These are phyloP conservation scores for Pestalotiopsis sp. DNA, from an alignment of 2,329 filamentous ascomycete genomes.

Conservation along the genomic window DNA sequence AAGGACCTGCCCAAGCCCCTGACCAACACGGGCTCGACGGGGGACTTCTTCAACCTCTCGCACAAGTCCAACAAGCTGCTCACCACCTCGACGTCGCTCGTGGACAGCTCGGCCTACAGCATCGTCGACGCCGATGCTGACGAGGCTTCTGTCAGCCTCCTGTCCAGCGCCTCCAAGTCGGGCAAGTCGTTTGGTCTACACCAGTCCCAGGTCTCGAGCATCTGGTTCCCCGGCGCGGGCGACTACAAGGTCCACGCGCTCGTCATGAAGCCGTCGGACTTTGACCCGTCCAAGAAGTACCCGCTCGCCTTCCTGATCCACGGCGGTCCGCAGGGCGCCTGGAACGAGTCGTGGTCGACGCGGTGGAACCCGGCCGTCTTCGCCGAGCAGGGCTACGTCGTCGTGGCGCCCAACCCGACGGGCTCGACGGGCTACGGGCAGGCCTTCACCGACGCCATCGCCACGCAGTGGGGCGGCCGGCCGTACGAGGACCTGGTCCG, in stretches of 20 bases:
- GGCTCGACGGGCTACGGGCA: constrained; percentile 85
- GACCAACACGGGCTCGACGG: constrained; percentile 56
- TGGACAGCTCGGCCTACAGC: constrained; percentile 73
- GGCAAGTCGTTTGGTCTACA: constrained; percentile 70
- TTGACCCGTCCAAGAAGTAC: constrained; percentile 72
- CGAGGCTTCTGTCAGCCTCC: constrained; percentile 3
- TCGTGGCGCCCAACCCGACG: constrained; percentile 80
- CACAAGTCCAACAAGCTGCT: constrained; percentile 54
- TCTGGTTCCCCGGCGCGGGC: constrained; percentile 69
- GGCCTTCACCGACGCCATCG: constrained; percentile 75
- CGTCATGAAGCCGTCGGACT: constrained; percentile 68
- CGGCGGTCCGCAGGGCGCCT: constrained; percentile 79
- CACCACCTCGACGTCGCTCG: constrained; percentile 66
- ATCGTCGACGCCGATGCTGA: constrained; percentile 50
- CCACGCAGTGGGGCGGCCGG: constrained; percentile 79
- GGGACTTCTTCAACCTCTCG: constrained; percentile 54
- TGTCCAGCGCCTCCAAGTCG: constrained; percentile 41
- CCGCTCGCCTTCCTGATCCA: constrained; percentile 81
- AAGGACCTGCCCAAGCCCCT: constrained; percentile 51
- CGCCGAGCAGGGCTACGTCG: constrained; percentile 85
- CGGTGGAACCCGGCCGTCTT: constrained; percentile 87
- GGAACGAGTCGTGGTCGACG: constrained; percentile 74
- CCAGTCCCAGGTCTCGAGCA: constrained; percentile 63
- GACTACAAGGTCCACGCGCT: constrained; percentile 71
- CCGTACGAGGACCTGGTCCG: constrained; percentile 84